Base-by-base conservation (phyloP, 768 basidiomycete species). In the Boletellus emodensis region DNA sequence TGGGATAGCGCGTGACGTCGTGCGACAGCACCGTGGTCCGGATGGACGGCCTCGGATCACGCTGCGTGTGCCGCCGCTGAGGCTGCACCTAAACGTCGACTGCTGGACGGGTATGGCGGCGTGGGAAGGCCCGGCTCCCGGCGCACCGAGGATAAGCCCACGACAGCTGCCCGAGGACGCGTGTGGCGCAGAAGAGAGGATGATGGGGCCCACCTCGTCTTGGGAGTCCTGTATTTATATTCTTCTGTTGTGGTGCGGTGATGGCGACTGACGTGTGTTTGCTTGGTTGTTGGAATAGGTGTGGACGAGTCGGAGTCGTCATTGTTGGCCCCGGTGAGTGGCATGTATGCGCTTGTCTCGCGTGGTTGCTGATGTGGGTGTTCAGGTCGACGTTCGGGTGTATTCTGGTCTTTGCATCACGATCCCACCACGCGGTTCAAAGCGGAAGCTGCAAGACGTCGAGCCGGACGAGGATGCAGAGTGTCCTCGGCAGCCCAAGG, bases 81-180 rank as follows among this genome's bases (percentile, higher is more conserved):
- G 50, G 33, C 46, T 55, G 15, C 35, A 50, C 1, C 13, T 48
- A 4, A 35, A 55, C 15, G 18, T 54, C n/a, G 43, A 49, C 22
- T 26, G 17, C 28, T 3, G 8, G 30, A 11, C 15, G 9, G 11
- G 12, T 4, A 14, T 7, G 2, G 3, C 34, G 9, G 49, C 53
- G 7, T 44, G 34, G 9, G 43, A 46, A 0, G 45, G 32, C 0
- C 28, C 55, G 6, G 49, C 46, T 1, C 66, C 66, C 0, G 56
- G 57, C 17, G 65, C 67, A n/a, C 66, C 67, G 11, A 54, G 60
- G 22, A 48, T 67, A 44, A 15, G 15, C 17, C 59, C 67, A 6
- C 55, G 15, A 39, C 59, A 62, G 12, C 40, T 67, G 33, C 67
- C 67, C 2, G 62, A 63, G 18, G 63, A 60, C 2, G 61, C 61